Evolutionary conservation across 176 grass and related monocot genomes (phyloP).

Genomic region (Paspalum vaginatum): DNA sequence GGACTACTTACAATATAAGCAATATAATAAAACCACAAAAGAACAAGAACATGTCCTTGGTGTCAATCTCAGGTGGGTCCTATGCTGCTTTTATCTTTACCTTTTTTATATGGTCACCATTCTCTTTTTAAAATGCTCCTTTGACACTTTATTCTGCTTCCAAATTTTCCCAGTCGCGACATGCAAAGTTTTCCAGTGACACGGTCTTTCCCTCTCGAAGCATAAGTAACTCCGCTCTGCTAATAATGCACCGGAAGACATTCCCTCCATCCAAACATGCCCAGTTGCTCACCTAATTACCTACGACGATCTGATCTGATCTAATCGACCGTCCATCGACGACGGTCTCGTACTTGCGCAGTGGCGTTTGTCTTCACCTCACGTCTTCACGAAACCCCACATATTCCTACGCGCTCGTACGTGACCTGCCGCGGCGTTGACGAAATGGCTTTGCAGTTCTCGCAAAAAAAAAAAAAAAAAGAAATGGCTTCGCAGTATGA

Average conservation of each 20-base stretch:
- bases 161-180: background rate
- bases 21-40: background rate
- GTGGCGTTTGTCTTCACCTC: background rate
- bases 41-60: background rate
- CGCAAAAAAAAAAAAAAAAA: too few species aligned
- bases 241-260: slow-evolving; percentile 9
- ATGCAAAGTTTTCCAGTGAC: too few species aligned
- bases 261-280: slow-evolving; percentile 4
- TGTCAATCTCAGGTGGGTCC: background rate
- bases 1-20: background rate
- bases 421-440: slow-evolving; percentile 14
- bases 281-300: background rate
- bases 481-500: background rate
- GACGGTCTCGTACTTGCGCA: background rate
- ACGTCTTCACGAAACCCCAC: slow-evolving; percentile 10
- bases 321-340: background rate
- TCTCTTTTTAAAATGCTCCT: slow-evolving; percentile 12
- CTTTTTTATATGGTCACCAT: background rate
- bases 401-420: background rate
- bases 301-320: background rate
- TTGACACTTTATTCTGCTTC: slow-evolving; percentile 31
- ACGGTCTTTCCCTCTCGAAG: too few species aligned
- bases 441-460: background rate
- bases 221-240: too few species aligned
- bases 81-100: background rate